These are phyloP conservation scores for Mallotus repandus DNA, from an alignment of 441 rosid species.

Conservation along the genomic window DNA sequence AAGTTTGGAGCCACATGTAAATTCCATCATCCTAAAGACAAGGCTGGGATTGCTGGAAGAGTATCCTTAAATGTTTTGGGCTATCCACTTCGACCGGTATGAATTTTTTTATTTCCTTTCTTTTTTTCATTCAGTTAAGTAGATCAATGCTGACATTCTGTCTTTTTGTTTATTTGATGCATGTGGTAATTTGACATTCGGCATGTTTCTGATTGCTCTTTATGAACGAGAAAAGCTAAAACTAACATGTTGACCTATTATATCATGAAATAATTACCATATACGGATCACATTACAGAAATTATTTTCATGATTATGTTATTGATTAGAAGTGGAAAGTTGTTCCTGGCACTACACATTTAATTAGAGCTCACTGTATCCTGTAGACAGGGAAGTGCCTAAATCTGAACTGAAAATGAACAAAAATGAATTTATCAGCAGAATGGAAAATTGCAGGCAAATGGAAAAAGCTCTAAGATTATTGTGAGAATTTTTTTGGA, in stretches of 20 bases:
- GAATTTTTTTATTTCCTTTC: conserved; percentile 23
- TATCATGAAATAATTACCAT: background rate
- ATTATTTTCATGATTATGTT: background rate
- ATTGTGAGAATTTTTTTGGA: background rate
- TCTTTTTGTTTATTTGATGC: background rate
- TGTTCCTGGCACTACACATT: background rate
- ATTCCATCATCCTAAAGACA: conserved; percentile 97
- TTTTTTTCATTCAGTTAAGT: background rate
- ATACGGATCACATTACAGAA: background rate
- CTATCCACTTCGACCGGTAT: conserved; percentile 92
- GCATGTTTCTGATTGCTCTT: background rate
- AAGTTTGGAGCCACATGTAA: conserved; percentile 99
- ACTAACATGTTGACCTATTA: background rate
- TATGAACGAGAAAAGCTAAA: background rate
- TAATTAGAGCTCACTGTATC: background rate
- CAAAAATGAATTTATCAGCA: background rate
- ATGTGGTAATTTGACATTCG: background rate
- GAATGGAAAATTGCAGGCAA: background rate
- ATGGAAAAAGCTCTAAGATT: background rate
- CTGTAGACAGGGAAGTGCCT: background rate
- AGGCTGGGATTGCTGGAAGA: conserved; percentile 92
- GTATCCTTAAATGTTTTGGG: conserved; percentile 89
- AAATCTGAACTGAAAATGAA: background rate
- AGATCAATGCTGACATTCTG: background rate
- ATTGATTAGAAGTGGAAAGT: background rate